Evolutionary conservation across 768 basidiomycete species (phyloP).

Genomic region (Strobilomyces dryophilus): DNA sequence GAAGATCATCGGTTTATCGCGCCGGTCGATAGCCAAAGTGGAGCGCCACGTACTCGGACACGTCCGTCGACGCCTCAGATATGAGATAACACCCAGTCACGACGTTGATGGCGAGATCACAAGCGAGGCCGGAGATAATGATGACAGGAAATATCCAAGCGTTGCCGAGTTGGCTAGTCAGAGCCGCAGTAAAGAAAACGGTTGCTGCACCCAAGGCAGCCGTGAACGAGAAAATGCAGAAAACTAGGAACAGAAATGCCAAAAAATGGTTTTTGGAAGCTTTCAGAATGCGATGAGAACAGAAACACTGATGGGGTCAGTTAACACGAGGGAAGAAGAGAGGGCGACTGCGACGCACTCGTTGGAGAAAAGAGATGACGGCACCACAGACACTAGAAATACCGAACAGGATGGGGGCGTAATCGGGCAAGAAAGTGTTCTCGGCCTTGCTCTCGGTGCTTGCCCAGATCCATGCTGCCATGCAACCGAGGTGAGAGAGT

Average conservation of each 20-base stretch:
- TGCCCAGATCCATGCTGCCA: constrained; percentile 19
- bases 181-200: constrained; percentile 11
- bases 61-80: not conserved
- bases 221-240: constrained; percentile 20
- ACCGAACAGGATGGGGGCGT: constrained; percentile 15
- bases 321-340: not conserved
- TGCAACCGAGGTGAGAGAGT: constrained; percentile 15
- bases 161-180: constrained; percentile 8
- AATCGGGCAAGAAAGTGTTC: constrained; percentile 5
- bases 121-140: constrained; percentile 14
- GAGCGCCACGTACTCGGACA: constrained; percentile 5
- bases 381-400: constrained; percentile 14
- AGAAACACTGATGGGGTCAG: constrained; percentile 14
- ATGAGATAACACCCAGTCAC: constrained; percentile 7
- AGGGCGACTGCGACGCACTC: constrained; percentile 8
- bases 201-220: constrained; percentile 18
- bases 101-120: constrained; percentile 14
- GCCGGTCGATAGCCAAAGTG: not conserved
- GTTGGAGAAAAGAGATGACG: constrained; percentile 10
- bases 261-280: constrained; percentile 14
- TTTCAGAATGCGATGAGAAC: constrained; percentile 15
- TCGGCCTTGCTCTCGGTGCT: not conserved
- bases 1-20: not conserved
- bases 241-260: constrained; percentile 8
- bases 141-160: constrained; percentile 19